Conservation (phyloP, 441 rosid species). For the Populus hybrid region DNA sequence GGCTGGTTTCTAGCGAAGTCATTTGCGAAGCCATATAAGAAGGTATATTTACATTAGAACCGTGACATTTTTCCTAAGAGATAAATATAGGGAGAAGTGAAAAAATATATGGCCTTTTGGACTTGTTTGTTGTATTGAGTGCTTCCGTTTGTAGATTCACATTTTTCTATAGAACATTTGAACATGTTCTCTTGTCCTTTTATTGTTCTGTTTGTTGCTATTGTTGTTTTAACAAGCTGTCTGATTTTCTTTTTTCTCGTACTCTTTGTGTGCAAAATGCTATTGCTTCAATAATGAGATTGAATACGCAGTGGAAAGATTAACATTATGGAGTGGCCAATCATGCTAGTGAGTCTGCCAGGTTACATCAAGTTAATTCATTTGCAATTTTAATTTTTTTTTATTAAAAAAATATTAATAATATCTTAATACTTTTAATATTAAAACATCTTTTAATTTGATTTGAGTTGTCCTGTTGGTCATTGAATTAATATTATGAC, state of each 20-base stretch:
- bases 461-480: too few relatives aligned
- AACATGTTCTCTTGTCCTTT: slow-evolving; percentile 16
- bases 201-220: neutral
- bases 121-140: slow-evolving; percentile 21
- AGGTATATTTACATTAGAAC: slow-evolving; percentile 13
- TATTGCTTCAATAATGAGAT: neutral
- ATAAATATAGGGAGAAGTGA: neutral
- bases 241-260: neutral
- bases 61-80: neutral
- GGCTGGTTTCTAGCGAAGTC: slow-evolving; percentile 75
- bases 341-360: too few relatives aligned
- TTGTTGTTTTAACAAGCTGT: neutral
- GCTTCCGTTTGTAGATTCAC: slow-evolving; percentile 12
- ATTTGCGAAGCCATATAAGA: slow-evolving; percentile 1
- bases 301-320: neutral
- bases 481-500: too few relatives aligned
- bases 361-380: too few relatives aligned
- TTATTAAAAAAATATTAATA: too few relatives aligned
- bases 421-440: too few relatives aligned
- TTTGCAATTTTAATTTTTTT: too few relatives aligned
- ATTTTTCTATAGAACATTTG: slow-evolving; percentile 20
- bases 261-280: neutral
- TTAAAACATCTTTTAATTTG: too few relatives aligned
- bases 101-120: slow-evolving; percentile 12
- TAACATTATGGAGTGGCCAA: neutral